Evolutionary conservation across 192 early-diverging fungal genomes (phyloP).

Genomic region (Physocladia obscura): DNA sequence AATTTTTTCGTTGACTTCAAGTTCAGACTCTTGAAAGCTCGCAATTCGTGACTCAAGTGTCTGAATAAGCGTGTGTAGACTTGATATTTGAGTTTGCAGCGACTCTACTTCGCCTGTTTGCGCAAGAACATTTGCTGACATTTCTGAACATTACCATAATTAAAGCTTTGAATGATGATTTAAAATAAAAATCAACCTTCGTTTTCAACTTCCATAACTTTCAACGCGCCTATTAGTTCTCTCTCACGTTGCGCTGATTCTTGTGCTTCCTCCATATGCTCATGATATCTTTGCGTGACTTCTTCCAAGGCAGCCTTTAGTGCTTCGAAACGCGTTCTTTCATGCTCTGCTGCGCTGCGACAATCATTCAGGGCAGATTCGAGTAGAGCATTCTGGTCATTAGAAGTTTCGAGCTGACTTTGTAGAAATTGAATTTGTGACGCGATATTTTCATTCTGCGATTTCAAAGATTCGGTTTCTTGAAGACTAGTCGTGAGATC

Average conservation of each 20-base stretch:
- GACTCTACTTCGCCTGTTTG: no score
- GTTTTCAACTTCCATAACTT: slow-evolving; percentile 32
- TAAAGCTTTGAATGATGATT: no score
- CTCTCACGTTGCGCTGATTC: slow-evolving; percentile 33
- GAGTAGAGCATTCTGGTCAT: slow-evolving; percentile 27
- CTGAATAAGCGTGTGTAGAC: not conserved
- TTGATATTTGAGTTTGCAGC: not conserved
- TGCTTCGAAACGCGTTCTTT: slow-evolving; percentile 19
- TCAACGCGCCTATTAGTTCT: slow-evolving; percentile 36
- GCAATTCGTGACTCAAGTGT: slow-evolving; percentile 16
- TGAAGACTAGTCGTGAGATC: slow-evolving; percentile 8
- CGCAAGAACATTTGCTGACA: no score
- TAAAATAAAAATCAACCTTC: slow-evolving; percentile 26
- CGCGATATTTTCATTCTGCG: no score
- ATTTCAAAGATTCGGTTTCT: not conserved
- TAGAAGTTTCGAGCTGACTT: slow-evolving; percentile 20
- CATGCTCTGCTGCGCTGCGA: not conserved
- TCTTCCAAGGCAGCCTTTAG: slow-evolving; percentile 35
- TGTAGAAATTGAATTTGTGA: not conserved
- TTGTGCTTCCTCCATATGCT: slow-evolving; percentile 37
- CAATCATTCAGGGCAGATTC: slow-evolving; percentile 3
- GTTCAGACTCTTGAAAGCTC: slow-evolving; percentile 21
- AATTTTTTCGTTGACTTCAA: not conserved
- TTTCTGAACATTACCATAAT: no score
- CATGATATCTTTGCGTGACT: slow-evolving; percentile 42